phyloP scores from a whole-genome alignment of 306 rosid genomes.

The Trifolium repens region DNA sequence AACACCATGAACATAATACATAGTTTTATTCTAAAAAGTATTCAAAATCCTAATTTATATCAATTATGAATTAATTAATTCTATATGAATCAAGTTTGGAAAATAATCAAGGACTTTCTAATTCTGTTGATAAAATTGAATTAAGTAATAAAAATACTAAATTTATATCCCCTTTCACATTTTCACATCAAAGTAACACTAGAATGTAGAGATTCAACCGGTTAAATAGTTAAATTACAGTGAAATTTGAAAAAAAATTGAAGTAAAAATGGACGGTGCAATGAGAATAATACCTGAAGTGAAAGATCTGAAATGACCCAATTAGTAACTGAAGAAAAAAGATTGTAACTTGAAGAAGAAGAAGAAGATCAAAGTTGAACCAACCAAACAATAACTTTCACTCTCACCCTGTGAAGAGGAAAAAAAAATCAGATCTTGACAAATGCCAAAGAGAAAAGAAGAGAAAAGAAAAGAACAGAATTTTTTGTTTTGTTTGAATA shows the following conservation, averaged over 20 bases:
- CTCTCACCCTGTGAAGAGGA: slow-evolving; percentile 21
- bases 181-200: slow-evolving; percentile 33
- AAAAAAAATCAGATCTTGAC: slow-evolving; percentile 66
- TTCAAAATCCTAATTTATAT: slow-evolving; percentile 3
- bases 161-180: slow-evolving; percentile 3
- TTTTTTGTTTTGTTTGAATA: slow-evolving; percentile 29
- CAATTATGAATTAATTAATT: slow-evolving; percentile 22
- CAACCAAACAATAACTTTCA: slow-evolving; percentile 15
- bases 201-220: slow-evolving; percentile 28
- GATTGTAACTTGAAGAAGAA: slow-evolving; percentile 39
- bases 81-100: neutral
- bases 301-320: slow-evolving; percentile 65
- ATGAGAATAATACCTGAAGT: slow-evolving; percentile 51
- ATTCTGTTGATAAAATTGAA: slow-evolving; percentile 10
- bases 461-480: neutral
- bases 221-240: neutral
- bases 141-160: slow-evolving; percentile 18
- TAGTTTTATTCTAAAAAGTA: neutral
- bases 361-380: slow-evolving; percentile 20
- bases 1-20: neutral
- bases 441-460: slow-evolving; percentile 35
- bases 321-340: slow-evolving; percentile 40
- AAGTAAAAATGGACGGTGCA: neutral
- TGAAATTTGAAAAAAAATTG: neutral
- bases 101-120: slow-evolving; percentile 17